Conservation (phyloP, 352 stramenopile species). For the Phytophthora tentaculata region DNA sequence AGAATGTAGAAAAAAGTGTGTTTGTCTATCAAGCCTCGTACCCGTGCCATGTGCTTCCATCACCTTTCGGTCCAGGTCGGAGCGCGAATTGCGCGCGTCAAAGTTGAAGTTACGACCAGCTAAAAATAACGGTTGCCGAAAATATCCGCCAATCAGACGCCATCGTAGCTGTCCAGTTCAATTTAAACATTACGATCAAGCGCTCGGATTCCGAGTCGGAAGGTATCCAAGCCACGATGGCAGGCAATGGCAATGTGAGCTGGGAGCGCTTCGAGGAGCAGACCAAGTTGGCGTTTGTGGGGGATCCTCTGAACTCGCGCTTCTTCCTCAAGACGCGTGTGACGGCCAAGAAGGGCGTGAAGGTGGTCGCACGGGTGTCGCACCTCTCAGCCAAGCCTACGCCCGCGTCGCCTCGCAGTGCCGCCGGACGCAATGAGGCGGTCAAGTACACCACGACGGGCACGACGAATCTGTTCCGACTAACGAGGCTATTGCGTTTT, state of each 20-base stretch:
- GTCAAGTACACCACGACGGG: conserved; percentile 41
- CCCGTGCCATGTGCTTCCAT: conserved; percentile 24
- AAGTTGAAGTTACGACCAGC: conserved; percentile 35
- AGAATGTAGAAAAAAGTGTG: not conserved
- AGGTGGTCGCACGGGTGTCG: conserved; percentile 58
- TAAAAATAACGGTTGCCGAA: conserved; percentile 25
- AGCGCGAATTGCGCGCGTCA: too few relatives aligned
- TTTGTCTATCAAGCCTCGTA: not conserved
- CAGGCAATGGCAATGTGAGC: conserved; percentile 31
- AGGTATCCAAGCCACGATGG: conserved; percentile 19
- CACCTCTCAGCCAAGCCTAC: conserved; percentile 33
- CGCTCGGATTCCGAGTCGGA: not conserved
- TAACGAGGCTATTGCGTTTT: conserved; percentile 66
- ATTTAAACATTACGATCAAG: not conserved
- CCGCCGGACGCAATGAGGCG: conserved; percentile 15
- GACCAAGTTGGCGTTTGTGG: conserved; percentile 66
- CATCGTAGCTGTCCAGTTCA: conserved; percentile 12
- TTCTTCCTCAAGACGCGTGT: conserved; percentile 69
- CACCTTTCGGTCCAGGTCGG: not conserved
- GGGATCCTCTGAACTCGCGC: conserved; percentile 54
- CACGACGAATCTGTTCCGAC: conserved; percentile 41
- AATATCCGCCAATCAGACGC: conserved; percentile 33
- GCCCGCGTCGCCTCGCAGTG: conserved; percentile 16
- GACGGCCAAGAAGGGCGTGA: conserved; percentile 33
- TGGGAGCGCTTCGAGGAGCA: conserved; percentile 81